Base-by-base conservation (phyloP, 164 flowering plant genomes). In the Pachysandra terminalis region DNA sequence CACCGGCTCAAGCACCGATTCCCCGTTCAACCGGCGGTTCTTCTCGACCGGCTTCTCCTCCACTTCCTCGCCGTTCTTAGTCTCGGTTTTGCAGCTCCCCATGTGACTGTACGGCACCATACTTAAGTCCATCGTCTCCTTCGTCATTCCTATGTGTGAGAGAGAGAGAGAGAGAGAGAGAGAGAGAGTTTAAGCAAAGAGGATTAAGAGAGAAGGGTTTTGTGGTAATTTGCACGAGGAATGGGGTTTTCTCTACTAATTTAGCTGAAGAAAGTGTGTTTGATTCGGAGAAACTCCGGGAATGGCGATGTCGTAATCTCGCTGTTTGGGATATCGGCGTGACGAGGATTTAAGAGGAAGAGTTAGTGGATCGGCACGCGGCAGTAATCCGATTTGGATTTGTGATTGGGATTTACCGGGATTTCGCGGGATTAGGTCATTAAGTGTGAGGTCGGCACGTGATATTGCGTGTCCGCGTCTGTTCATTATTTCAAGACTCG, bases 121-220 rank as follows among this genome's bases (percentile, higher is more conserved):
- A 52, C 74, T 71, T 4, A 75, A 66, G 55, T 75, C 74, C 78
- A 75, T 71, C 24, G 37, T 32, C 37, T 7, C 37, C 37, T 32
- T 32, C 37, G 37, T 32, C 7, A 32, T 32, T 32, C 37, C n/a
- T n/a, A n/a, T n/a, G n/a, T n/a, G n/a, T n/a, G n/a, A n/a, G n/a
- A n/a, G n/a, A n/a, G n/a, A n/a, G n/a, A n/a, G n/a, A 45, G 65
- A 63, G 26, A 41, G 54, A 45, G 54, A 45, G 54, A 23, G 54
- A 63, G 48, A 37, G 45, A 37, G 49, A 9, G 21, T 9, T 19
- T 12, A 7, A 68, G 3, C 40, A 35, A 24, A 66, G 28, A 66
- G 58, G 49, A 21, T 53, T 53, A 19, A 32, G 5, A 32, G 37
- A 7, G 37, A 3, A 7, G 37, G 7, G 37, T 32, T 32, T 32